Conservation (phyloP, 306 rosid species). For the Medicago arabica region DNA sequence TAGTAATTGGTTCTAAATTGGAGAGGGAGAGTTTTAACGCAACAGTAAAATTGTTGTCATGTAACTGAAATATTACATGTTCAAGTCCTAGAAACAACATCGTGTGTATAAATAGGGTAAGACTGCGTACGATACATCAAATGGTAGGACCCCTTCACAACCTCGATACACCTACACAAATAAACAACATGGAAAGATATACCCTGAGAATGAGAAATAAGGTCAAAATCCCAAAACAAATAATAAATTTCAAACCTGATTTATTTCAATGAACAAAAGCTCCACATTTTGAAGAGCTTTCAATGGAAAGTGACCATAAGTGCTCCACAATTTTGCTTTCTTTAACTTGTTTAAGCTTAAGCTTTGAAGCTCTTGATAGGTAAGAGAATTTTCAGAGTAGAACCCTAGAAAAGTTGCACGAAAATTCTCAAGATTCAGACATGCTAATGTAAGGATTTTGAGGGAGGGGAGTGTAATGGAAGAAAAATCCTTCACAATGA, state of each 20-base stretch:
- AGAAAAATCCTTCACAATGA: neutral
- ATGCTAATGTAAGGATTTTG: neutral
- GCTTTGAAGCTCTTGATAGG: neutral
- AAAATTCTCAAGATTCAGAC: neutral
- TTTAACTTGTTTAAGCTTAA: neutral
- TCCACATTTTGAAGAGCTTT: neutral
- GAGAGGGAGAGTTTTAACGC: too few relatives aligned
- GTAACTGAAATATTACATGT: too few relatives aligned
- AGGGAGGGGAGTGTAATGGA: conserved; percentile 9
- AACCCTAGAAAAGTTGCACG: neutral
- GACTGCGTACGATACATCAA: too few relatives aligned
- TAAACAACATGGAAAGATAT: neutral
- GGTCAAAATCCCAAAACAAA: neutral
- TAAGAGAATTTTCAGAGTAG: neutral
- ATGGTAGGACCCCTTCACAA: too few relatives aligned
- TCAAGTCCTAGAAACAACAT: neutral
- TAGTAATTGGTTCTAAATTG: too few relatives aligned
- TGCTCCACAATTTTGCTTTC: neutral
- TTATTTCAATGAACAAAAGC: neutral
- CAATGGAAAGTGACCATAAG: neutral
- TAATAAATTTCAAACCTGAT: neutral
- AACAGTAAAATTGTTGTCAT: too few relatives aligned
- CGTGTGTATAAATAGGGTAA: too few relatives aligned
- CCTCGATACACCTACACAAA: neutral
- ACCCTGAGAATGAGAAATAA: neutral